phyloP scores from a whole-genome alignment of 2,329 filamentous ascomycete genomes.

The Hymenoscyphus infarciens region DNA sequence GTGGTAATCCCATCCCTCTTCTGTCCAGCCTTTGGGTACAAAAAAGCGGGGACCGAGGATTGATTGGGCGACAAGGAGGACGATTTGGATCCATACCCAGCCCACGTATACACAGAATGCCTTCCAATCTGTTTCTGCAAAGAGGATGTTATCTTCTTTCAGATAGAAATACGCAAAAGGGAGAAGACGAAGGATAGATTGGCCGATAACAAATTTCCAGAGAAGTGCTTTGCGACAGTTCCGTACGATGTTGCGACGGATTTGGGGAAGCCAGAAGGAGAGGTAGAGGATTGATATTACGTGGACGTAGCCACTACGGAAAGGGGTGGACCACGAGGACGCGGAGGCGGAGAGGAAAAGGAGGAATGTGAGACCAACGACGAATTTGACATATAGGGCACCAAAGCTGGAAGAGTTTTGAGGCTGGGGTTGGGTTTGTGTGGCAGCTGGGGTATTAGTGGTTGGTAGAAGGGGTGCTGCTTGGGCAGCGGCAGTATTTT shows the following conservation, averaged over 20 bases:
- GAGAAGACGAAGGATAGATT: constrained; percentile 72
- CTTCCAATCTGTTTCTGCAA: constrained; percentile 63
- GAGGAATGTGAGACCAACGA: constrained; percentile 52
- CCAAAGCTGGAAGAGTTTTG: constrained; percentile 43
- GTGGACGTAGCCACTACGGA: constrained; percentile 58
- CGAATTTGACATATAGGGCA: constrained; percentile 53
- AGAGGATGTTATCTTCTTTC: constrained; percentile 74
- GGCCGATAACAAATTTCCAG: constrained; percentile 86
- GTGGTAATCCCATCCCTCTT: constrained; percentile 92
- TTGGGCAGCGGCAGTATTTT: constrained; percentile 34
- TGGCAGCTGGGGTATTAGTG: constrained; percentile 31
- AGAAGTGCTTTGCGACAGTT: constrained; percentile 89
- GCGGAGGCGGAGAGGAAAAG: constrained; percentile 59
- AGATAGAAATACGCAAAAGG: constrained; percentile 87
- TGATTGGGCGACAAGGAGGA: constrained; percentile 75
- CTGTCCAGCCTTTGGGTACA: constrained; percentile 63
- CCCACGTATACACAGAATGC: constrained; percentile 62
- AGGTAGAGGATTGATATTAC: constrained; percentile 70
- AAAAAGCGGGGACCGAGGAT: constrained; percentile 86
- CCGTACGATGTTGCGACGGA: constrained; percentile 81
- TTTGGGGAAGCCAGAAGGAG: constrained; percentile 90
- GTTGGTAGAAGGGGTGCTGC: constrained; percentile 27
- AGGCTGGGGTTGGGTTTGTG: constrained; percentile 26
- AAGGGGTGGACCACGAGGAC: constrained; percentile 54
- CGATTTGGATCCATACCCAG: constrained; percentile 87